phyloP scores from a whole-genome alignment of 2,329 filamentous ascomycete species.

The Colletotrichum truncatum region DNA sequence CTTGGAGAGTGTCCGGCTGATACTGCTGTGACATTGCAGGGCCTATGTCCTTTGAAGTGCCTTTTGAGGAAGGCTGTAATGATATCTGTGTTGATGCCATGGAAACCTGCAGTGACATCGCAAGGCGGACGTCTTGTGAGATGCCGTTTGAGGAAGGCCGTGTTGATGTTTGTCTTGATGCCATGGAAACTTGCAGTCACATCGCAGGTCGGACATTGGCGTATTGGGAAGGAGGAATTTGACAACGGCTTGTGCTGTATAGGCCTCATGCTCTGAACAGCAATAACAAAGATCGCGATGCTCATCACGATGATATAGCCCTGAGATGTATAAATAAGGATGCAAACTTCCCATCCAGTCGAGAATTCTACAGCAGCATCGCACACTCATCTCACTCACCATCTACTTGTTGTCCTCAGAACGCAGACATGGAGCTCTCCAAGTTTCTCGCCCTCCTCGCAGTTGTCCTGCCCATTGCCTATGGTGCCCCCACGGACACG shows the following conservation, averaged over 20 bases:
- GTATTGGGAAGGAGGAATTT: constrained; percentile 23
- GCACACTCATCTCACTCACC: constrained; percentile 5
- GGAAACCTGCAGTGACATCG: constrained; percentile 3
- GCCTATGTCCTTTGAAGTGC: background rate
- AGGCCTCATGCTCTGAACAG: background rate
- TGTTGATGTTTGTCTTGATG: background rate
- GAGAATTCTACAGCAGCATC: background rate
- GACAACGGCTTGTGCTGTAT: background rate
- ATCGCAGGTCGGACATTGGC: background rate
- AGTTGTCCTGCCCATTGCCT: constrained; percentile 48
- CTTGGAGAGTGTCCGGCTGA: background rate
- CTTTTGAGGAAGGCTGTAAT: constrained; percentile 14
- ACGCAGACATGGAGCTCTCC: constrained; percentile 46
- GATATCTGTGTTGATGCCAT: background rate
- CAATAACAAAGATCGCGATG: background rate
- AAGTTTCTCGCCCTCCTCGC: constrained; percentile 48
- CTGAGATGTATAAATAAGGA: constrained; percentile 12
- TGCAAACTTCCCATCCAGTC: background rate
- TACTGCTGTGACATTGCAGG: background rate
- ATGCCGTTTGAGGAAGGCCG: constrained; percentile 8
- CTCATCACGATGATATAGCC: background rate
- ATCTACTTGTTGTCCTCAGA: constrained; percentile 33
- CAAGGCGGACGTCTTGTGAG: background rate
- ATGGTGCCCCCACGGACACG: constrained; percentile 47
- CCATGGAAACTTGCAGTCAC: background rate